Base-by-base conservation (phyloP, 768 basidiomycete species). In the Boletus rufocinnamomeus region DNA sequence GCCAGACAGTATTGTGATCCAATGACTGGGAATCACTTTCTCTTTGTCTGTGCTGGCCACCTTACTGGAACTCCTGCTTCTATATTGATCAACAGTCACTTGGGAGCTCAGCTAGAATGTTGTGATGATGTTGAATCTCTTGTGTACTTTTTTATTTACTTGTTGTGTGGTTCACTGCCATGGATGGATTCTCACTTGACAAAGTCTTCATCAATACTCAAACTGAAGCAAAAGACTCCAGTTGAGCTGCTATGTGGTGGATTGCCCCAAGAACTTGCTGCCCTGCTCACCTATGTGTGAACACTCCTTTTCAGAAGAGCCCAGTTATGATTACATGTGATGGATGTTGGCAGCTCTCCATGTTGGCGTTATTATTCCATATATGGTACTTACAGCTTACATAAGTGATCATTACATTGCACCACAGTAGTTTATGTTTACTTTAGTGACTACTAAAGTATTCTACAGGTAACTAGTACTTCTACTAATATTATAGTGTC, bases 61-160 rank as follows among this genome's bases (percentile, higher is more conserved):
- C 30, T 44, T n/a, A 50, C 56, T 7, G n/a, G 56, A 3, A 57
- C 27, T 9, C 56, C 50, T 8, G 34, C 34, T 4, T 56, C 44
- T 54, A 17, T 38, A 16, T 58, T 17, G 5, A 40, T 48, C 7
- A 55, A 55, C 35, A 58, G 44, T 17, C 55, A 56, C 25, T 6
- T 56, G 21, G 49, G 41, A 3, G 41, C 49, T 37, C 3, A 4
- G 21, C 32, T 38, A 23, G 56, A 28, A 23, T 2, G 4, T 6
- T 6, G 6, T 3, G 19, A 56, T 8, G 13, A 47, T 28, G 6
- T 57, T 3, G 9, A 57, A 5, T 57, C 44, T 0, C 21, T 57
- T 8, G 44, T 23, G 1, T 57, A 57, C 14, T 9, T 57, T 6
- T 35, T 54, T 19, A 25, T 47, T 3, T 54, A 47, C 35, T 38